These are phyloP conservation scores for Galeopsis tetrahit DNA, from an alignment of 257 asterid species.

Conservation along the genomic window DNA sequence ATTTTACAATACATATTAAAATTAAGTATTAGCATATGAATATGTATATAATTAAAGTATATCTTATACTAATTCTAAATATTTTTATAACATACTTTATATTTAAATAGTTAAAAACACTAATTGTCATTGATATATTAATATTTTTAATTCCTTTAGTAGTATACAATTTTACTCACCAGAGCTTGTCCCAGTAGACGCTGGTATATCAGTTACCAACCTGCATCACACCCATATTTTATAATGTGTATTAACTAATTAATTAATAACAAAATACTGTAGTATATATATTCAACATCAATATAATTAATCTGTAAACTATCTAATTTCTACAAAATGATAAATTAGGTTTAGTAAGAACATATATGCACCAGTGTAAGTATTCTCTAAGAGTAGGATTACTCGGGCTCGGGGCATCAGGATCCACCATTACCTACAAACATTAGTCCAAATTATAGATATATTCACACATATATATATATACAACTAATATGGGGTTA, in stretches of 20 bases:
- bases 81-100: too few species aligned
- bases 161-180: slow-evolving; percentile 45
- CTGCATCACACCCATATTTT: slow-evolving; percentile 30
- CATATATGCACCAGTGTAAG: slow-evolving; percentile 52
- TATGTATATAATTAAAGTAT: too few species aligned
- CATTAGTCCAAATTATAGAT: neutral
- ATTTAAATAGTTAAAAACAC: too few species aligned
- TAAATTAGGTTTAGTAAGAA: neutral
- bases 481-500: neutral
- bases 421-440: too few species aligned
- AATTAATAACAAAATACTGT: neutral
- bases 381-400: slow-evolving; percentile 60
- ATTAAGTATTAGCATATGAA: too few species aligned
- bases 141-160: too few species aligned
- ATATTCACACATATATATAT: neutral
- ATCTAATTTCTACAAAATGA: too few species aligned
- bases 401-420: slow-evolving; percentile 76
- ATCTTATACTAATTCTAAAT: too few species aligned
- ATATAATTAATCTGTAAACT: too few species aligned
- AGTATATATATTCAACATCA: neutral
- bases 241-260: neutral
- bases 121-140: too few species aligned
- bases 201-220: slow-evolving; percentile 86
- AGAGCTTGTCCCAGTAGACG: slow-evolving; percentile 59
- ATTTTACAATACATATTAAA: too few species aligned